A percentile compares a stretch with the other conserved stretches of the same genome.
phyloP scores from a whole-genome alignment of 495 filamentous ascomycete genomes.

The Parathielavia appendiculata region DNA sequence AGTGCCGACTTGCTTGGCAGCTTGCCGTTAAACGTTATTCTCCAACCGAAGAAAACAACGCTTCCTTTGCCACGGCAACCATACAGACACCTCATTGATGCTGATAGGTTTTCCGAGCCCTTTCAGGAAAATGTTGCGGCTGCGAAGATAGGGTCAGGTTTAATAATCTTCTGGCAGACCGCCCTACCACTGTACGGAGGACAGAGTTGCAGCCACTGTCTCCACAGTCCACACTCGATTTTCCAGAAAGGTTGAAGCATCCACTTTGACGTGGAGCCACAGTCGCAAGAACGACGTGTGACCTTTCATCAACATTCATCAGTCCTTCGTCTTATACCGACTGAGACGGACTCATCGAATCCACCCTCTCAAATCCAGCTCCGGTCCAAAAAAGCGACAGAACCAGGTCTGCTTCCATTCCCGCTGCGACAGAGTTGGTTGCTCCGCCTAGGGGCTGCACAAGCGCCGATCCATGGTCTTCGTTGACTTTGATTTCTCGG shows the following conservation, averaged over 20 bases:
- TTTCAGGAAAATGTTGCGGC: neutral
- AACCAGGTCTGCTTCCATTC: too few relatives aligned
- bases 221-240: neutral
- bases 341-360: neutral
- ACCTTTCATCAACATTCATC: neutral
- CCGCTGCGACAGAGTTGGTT: too few relatives aligned
- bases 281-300: neutral
- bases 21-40: too few relatives aligned
- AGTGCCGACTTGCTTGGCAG: neutral
- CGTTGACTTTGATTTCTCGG: too few relatives aligned
- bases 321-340: neutral
- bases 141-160: too few relatives aligned
- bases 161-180: too few relatives aligned
- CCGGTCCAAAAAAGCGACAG: neutral
- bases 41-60: neutral
- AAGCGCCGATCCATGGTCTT: too few relatives aligned
- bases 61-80: conserved; percentile 1
- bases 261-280: conserved; percentile 6
- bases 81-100: neutral
- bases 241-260: neutral
- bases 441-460: too few relatives aligned
- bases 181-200: too few relatives aligned
- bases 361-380: neutral
- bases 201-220: too few relatives aligned
- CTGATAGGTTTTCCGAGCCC: neutral